Base-by-base conservation (phyloP, 306 rosid species). In the Boehmeria nivea region DNA sequence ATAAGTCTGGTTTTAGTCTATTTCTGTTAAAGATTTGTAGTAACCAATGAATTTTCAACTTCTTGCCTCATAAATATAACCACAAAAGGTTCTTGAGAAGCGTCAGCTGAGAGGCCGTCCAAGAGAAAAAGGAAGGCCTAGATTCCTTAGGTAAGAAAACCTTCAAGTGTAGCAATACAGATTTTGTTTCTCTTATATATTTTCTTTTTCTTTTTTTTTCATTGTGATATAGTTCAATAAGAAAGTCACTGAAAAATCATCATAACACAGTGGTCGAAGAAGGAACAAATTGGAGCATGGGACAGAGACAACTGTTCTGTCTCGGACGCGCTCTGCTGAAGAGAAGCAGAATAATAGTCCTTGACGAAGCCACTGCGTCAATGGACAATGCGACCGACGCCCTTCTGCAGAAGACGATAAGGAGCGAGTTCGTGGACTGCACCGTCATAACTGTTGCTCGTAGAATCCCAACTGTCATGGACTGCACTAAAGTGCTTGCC, bases 201-300 rank as follows among this genome's bases (percentile, higher is more conserved):
- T 8, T 51, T 7, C 12, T 8, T 51, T 51, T 15, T n/a, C 6
- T n/a, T n/a, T n/a, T 31, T 31, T 31, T 31, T n/a, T n/a, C n/a
- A n/a, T n/a, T n/a, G n/a, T n/a, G n/a, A n/a, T n/a, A n/a, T n/a
- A n/a, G n/a, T n/a, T n/a, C n/a, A n/a, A n/a, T n/a, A n/a, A 54
- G 12, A 15, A 25, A n/a, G n/a, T 4, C 15, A 1, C 28, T 20
- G 10, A 19, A 54, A 12, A 33, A 12, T 1, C 8, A n/a, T 6
- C 8, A 8, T 10, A 9, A 43, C 13, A 26, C 58, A 71, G 76
- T 65, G 12, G 28, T 49, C 4, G 59, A 70, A 43, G 75, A 70
- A 15, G 75, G 75, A 33, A 48, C 60, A 50, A 70, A 70, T 38
- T 70, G 75, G 75, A 70, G 75, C 69, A 63, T 58, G 60, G 75